Evolutionary conservation across 768 basidiomycete species (phyloP).

Genomic region (Tulasnella sp.): DNA sequence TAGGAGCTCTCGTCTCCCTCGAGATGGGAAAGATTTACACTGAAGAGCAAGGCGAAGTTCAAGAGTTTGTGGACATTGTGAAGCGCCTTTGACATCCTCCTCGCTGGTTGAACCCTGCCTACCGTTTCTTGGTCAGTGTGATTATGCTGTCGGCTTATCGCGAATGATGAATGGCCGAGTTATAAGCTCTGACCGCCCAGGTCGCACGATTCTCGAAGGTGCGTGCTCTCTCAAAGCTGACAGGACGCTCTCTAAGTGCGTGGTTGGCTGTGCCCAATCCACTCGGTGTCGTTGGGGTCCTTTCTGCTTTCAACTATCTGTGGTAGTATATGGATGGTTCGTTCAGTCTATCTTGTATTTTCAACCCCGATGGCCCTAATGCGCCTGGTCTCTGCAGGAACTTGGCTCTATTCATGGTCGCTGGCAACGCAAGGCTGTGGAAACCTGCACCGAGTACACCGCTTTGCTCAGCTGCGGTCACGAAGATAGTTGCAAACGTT

Average conservation of each 20-base stretch:
- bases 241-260: too few species aligned
- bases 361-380: background rate
- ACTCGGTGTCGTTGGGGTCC: conserved; percentile 59
- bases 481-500: conserved; percentile 71
- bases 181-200: conserved; percentile 80
- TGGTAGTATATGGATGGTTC: conserved; percentile 86
- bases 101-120: background rate
- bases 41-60: conserved; percentile 88
- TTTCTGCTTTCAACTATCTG: conserved; percentile 97
- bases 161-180: conserved; percentile 91
- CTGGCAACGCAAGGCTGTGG: conserved; percentile 92
- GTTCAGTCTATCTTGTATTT: conserved; percentile 23
- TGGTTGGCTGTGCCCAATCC: conserved; percentile 75
- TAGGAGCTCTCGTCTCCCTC: conserved; percentile 69
- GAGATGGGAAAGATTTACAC: conserved; percentile 70
- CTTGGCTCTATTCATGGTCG: conserved; percentile 74
- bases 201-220: conserved; percentile 89
- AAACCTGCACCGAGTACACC: conserved; percentile 89
- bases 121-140: conserved; percentile 50
- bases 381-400: conserved; percentile 50
- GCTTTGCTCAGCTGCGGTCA: conserved; percentile 83
- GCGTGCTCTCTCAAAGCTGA: too few species aligned
- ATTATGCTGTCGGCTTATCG: conserved; percentile 88
- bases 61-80: conserved; percentile 92
- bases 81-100: conserved; percentile 29